phyloP scores from a whole-genome alignment of 2,329 filamentous ascomycete species.

The Pseudogymnoascus sp. region DNA sequence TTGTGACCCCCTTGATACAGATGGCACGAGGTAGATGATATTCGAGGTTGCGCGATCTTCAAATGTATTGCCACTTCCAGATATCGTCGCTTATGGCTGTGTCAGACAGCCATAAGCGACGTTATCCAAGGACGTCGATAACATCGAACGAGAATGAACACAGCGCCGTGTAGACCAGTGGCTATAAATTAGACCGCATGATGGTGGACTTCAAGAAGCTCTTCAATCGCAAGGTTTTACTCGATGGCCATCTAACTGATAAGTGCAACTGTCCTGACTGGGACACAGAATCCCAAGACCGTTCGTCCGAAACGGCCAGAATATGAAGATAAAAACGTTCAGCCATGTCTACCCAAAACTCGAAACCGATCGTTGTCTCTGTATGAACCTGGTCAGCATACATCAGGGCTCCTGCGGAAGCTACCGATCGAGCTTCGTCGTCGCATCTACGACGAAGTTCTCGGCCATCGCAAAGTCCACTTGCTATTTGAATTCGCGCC shows the following conservation, averaged over 20 bases:
- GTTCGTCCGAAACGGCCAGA: neutral
- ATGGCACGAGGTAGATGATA: too few relatives aligned
- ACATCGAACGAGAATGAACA: neutral
- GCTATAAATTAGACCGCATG: neutral
- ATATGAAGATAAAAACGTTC: neutral
- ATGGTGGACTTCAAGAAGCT: slow-evolving; percentile 6
- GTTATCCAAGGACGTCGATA: neutral
- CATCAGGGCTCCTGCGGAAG: slow-evolving; percentile 10
- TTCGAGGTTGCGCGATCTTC: too few relatives aligned
- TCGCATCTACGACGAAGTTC: slow-evolving; percentile 18
- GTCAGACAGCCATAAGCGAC: neutral
- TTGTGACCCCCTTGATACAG: too few relatives aligned
- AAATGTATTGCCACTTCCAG: neutral
- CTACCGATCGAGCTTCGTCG: slow-evolving; percentile 17
- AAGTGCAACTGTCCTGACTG: neutral
- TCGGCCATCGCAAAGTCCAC: slow-evolving; percentile 12
- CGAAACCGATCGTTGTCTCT: neutral
- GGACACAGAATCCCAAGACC: neutral
- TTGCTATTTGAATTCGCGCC: slow-evolving; percentile 1
- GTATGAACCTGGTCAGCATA: neutral
- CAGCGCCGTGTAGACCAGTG: neutral
- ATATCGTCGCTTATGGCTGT: neutral
- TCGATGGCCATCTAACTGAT: neutral
- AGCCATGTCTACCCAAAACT: slow-evolving; percentile 2
- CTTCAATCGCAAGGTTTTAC: neutral